phyloP scores from a whole-genome alignment of 2,329 filamentous ascomycete species.

The Phialophora chinensis region DNA sequence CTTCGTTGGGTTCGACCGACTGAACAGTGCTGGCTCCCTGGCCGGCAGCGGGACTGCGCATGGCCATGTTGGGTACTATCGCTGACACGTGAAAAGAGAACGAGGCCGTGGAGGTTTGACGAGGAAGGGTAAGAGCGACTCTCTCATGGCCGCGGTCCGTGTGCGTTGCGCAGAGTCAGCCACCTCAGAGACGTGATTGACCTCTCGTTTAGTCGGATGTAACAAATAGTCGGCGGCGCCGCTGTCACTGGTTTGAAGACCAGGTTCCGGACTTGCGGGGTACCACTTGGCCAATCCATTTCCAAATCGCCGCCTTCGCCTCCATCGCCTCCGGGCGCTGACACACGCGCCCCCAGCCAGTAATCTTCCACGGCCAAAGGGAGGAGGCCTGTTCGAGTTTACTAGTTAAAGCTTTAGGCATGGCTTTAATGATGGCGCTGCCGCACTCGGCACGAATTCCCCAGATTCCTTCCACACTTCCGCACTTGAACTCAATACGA shows the following conservation, averaged over 20 bases:
- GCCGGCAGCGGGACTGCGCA: slow-evolving; percentile 6
- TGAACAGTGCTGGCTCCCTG: slow-evolving; percentile 11
- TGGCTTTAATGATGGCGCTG: not conserved
- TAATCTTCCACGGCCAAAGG: not conserved
- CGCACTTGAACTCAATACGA: not conserved
- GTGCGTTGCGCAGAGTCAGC: not conserved
- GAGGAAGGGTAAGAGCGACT: not conserved
- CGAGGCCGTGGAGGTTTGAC: not conserved
- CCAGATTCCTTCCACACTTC: not conserved
- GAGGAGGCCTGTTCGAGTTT: not conserved
- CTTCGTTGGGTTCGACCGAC: slow-evolving; percentile 24
- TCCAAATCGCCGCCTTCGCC: not conserved
- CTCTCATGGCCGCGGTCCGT: not conserved
- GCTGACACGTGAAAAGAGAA: not conserved
- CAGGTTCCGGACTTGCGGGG: not conserved
- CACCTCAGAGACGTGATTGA: not conserved
- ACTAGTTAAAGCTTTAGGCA: not conserved
- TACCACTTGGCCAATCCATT: not conserved
- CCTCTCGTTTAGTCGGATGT: not conserved
- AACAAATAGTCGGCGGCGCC: not conserved
- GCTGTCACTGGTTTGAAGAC: not conserved
- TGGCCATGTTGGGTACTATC: slow-evolving; percentile 19
- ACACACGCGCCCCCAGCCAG: not conserved
- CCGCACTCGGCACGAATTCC: not conserved
- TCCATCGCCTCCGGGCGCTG: not conserved